Evolutionary conservation across 2,329 filamentous ascomycete genomes (phyloP).

Genomic region (Trichoderma brevicompactum): DNA sequence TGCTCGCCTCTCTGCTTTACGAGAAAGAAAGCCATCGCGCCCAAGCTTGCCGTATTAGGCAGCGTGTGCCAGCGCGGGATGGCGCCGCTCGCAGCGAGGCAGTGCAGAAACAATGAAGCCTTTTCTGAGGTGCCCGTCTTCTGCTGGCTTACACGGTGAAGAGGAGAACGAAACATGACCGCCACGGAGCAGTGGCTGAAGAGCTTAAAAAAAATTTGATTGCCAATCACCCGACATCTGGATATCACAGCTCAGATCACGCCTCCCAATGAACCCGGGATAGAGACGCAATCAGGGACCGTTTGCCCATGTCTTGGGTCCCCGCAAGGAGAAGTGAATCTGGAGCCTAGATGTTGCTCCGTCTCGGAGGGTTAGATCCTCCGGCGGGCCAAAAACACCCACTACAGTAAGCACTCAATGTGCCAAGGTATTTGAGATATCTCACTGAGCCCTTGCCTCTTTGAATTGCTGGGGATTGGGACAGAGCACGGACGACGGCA

Average conservation of each 20-base stretch:
- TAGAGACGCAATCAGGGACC: background rate
- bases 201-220: slow-evolving; percentile 1
- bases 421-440: slow-evolving; percentile 7
- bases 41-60: background rate
- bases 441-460: background rate
- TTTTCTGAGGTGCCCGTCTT: slow-evolving; percentile 13
- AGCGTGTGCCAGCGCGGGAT: slow-evolving; percentile 8
- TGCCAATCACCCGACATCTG: background rate
- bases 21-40: slow-evolving; percentile 8
- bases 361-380: slow-evolving; percentile 25
- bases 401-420: slow-evolving; percentile 1
- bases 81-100: slow-evolving; percentile 18
- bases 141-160: background rate
- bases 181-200: background rate
- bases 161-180: background rate
- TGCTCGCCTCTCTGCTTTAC: background rate
- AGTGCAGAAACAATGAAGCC: slow-evolving; percentile 5
- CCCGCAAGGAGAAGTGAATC: background rate
- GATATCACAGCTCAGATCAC: background rate
- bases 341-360: slow-evolving; percentile 1
- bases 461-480: background rate
- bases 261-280: background rate
- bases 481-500: background rate
- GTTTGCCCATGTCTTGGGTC: too few species aligned
- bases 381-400: slow-evolving; percentile 15